phyloP scores from a whole-genome alignment of 192 early-diverging fungal genomes.

The Phlyctochytrium planicorne region DNA sequence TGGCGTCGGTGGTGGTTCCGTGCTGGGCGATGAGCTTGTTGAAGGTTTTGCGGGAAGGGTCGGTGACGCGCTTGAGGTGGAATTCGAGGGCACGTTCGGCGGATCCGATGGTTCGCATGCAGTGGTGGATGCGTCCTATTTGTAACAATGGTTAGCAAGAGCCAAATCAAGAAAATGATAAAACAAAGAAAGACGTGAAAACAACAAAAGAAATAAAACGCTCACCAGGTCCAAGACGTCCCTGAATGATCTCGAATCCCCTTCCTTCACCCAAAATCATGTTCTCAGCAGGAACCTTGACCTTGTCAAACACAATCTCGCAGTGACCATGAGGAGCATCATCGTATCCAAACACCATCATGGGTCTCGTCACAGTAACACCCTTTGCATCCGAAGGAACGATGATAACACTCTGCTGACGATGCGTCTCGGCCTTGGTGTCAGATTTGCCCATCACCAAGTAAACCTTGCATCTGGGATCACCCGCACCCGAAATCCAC shows the following conservation, averaged over 20 bases:
- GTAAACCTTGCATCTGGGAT: constrained; percentile 90
- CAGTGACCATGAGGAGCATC: constrained; percentile 96
- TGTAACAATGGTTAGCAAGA: not conserved
- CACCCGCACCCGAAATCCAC: constrained; percentile 97
- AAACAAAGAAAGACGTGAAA: not conserved
- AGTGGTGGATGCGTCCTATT: constrained; percentile 95
- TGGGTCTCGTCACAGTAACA: constrained; percentile 77
- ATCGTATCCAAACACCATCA: constrained; percentile 91
- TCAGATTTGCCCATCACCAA: constrained; percentile 90
- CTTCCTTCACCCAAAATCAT: constrained; percentile 94
- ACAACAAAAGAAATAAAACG: not conserved
- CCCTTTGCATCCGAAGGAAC: constrained; percentile 85
- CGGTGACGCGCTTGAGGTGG: constrained; percentile 79
- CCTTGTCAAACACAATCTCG: constrained; percentile 89
- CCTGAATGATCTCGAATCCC: constrained; percentile 98
- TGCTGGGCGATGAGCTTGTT: constrained; percentile 82
- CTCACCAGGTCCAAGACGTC: constrained; percentile 81
- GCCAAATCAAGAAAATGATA: not conserved
- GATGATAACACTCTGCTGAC: constrained; percentile 86
- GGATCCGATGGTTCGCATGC: constrained; percentile 93
- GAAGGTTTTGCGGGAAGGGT: constrained; percentile 78
- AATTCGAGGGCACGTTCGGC: constrained; percentile 88
- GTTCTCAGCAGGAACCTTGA: constrained; percentile 81
- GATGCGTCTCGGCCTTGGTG: constrained; percentile 65
- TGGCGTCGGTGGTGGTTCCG: constrained; percentile 76